These are phyloP conservation scores for Plasmopara halstedii DNA, from an alignment of 352 stramenopile genomes.

Conservation along the genomic window DNA sequence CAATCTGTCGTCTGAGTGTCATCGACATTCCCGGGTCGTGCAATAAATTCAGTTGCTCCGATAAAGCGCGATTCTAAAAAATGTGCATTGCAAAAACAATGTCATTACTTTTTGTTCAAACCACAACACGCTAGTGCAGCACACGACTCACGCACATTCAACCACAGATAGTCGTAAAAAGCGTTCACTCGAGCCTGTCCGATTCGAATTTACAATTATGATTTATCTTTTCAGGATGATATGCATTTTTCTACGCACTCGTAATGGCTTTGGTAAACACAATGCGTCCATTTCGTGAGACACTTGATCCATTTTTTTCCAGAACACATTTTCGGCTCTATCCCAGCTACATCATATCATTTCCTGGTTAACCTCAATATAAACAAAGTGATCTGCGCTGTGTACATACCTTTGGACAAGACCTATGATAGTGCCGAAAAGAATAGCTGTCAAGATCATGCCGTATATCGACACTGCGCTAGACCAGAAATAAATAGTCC, in stretches of 20 bases:
- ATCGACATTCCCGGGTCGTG: constrained; percentile 60
- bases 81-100: not conserved
- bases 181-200: constrained; percentile 33
- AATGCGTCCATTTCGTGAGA: constrained; percentile 59
- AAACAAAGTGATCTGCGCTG: not conserved
- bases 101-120: not conserved
- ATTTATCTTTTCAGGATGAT: too few relatives aligned
- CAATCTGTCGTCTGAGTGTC: constrained; percentile 43
- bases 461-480: constrained; percentile 38
- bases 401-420: constrained; percentile 41
- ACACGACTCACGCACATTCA: constrained; percentile 32
- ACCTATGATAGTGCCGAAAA: constrained; percentile 53
- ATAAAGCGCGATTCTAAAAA: constrained; percentile 47
- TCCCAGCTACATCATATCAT: constrained; percentile 32
- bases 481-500: constrained; percentile 34
- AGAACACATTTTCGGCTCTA: constrained; percentile 51
- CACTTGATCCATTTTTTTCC: constrained; percentile 69
- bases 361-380: not conserved
- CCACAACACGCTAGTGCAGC: not conserved
- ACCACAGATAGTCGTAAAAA: constrained; percentile 72
- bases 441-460: constrained; percentile 31
- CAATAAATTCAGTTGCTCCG: constrained; percentile 47
- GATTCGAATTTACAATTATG: not conserved
- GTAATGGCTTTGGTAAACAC: constrained; percentile 39
- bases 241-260: constrained; percentile 23